Evolutionary conservation across 495 filamentous ascomycete species (phyloP), one percentile per base, ranked within the genome.

Genomic region (Talaromyces borbonicus): DNA sequence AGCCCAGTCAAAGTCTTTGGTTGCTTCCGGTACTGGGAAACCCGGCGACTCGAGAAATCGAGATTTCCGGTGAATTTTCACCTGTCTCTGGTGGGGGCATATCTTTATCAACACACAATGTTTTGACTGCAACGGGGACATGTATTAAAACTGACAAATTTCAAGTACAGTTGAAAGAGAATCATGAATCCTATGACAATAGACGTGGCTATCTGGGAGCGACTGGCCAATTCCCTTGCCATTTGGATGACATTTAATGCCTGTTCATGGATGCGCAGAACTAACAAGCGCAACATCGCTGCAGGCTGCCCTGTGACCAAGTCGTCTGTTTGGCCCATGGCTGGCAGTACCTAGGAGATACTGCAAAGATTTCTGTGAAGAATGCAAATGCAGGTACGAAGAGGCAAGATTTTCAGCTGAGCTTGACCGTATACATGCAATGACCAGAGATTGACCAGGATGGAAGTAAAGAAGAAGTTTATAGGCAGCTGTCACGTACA

Each of bases 1-100:
- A 38, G 67, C 49, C 72, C 78, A 84, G 52, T 84, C 59, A 53
- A 88, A 86, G 36, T 66, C 57, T 0, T 59, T 37, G 0, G 86
- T 61, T 5, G 82, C 70, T 22, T 71, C 62, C 52, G 85, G 76
- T 8, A 44, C 30, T 1, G 57, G 63, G 43, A 58, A 56, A 5
- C 36, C 54, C 25, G 33, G 44, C 30, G 47, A 50, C 4, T 47
- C 45, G 30, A 44, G 39, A 22, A 35, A 46, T 20, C 43, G 43
- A 35, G 43, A 32, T 15, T 36, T 46, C 20, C 19, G 22, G 18
- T 33, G 8, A 14, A 19, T 18, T 24, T 23, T 46, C 11, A 46
- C 20, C 15, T 46, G 27, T 22, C 43, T 19, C 43, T 46, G 20
- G 8, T 29, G 5, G 26, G 11, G 11, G 16, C 8, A 38, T 38